A percentile compares a stretch with the other conserved stretches of the same genome.
phyloP scores from a whole-genome alignment of 2,329 filamentous ascomycete genomes.

The Pestalotiopsis sp. region DNA sequence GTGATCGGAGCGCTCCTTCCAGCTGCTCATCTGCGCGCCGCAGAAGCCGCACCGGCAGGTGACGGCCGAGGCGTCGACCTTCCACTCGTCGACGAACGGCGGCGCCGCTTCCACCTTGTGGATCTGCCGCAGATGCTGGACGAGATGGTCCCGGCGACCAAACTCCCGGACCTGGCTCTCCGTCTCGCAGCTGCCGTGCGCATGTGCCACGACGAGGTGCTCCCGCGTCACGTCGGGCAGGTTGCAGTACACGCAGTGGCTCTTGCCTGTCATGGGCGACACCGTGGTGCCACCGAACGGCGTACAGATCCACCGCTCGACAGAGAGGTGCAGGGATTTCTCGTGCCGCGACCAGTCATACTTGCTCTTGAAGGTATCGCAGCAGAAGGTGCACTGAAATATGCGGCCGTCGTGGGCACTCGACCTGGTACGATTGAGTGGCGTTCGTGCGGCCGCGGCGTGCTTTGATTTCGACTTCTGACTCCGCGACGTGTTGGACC shows the following conservation, averaged over 20 bases:
- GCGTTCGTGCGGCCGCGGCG: background rate
- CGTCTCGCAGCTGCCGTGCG: conserved; percentile 13
- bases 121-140: conserved; percentile 31
- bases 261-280: background rate
- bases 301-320: conserved; percentile 13
- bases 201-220: background rate
- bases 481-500: background rate
- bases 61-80: conserved; percentile 23
- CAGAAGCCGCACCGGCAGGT: conserved; percentile 34
- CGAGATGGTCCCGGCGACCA: conserved; percentile 33
- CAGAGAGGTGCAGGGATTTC: conserved; percentile 10
- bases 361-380: conserved; percentile 12
- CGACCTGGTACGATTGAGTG: background rate
- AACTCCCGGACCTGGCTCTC: conserved; percentile 30
- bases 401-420: background rate
- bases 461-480: background rate
- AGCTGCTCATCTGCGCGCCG: conserved; percentile 23
- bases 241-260: conserved; percentile 4
- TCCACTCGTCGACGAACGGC: conserved; percentile 40
- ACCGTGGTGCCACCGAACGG: background rate
- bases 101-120: conserved; percentile 37
- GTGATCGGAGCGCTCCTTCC: conserved; percentile 31
- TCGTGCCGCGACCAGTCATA: conserved; percentile 16
- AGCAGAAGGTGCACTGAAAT: conserved; percentile 15
- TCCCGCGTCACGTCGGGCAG: background rate